Evolutionary conservation across 2,329 filamentous ascomycete species (phyloP), one percentile per base, ranked within the genome.

Genomic region (Penicillium digitatum): DNA sequence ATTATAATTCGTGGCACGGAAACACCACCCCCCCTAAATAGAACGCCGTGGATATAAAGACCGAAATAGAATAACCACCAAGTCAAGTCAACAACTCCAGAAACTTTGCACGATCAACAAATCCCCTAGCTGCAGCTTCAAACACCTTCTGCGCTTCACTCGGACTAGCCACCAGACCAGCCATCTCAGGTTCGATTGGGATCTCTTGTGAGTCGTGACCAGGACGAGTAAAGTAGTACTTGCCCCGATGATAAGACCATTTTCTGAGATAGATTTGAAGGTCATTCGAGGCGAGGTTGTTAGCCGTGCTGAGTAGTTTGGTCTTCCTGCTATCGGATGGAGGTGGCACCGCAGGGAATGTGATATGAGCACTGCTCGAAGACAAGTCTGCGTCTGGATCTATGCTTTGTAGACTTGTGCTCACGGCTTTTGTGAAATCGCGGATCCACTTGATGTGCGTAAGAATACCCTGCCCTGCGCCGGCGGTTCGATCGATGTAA

Each of bases 141-240:
- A 74, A 67, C 3, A 38, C 56, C 11, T 40, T 43, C 22, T 38
- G 46, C 8, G 53, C 53, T 42, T 60, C 62, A 7, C 61, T 59
- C 6, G 42, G 44, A 42, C 62, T 54, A 18, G 68, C 61, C 9
- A 69, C 54, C 7, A 62, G 32, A 16, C 55, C 53, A 14, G 57
- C 55, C 43, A 66, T 42, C 5, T 61, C 57, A 8, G 69, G 56
- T 47, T 74, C 72, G 18, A 80, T 66, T 1, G 62, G 37, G 1
- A 83, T 70, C 56, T 80, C 77, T 56, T 74, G 77, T 16, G 72
- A 74, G 11, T 70, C 70, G 38, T 74, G 73, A 1, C 76, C 76
- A 16, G 74, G 73, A 2, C 69, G 66, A 32, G 64, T 71, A 31
- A 83, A 75, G 62, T 75, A 81, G 57, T 82, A 78, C 48, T 67